A percentile compares a stretch with the other conserved stretches of the same genome.
Evolutionary conservation across 257 asterid genomes (phyloP).

Genomic region (Phtheirospermum japonicum): DNA sequence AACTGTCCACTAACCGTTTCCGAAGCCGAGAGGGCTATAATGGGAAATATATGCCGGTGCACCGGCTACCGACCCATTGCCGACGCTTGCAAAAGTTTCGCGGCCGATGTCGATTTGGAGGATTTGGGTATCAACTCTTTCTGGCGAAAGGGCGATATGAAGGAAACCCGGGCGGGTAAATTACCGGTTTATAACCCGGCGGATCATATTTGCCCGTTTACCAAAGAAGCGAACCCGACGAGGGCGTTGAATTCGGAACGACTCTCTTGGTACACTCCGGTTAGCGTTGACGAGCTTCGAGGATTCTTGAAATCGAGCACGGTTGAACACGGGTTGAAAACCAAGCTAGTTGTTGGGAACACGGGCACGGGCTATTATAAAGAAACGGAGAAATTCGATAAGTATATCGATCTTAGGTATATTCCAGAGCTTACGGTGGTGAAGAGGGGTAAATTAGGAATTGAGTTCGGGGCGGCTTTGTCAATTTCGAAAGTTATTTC

Average conservation of each 20-base stretch:
- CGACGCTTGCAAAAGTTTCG: conserved; percentile 75
- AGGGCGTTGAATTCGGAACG: conserved; percentile 30
- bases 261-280: conserved; percentile 50
- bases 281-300: conserved; percentile 42
- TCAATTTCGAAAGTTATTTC: conserved; percentile 53
- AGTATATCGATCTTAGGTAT: conserved; percentile 46
- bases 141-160: conserved; percentile 53
- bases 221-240: conserved; percentile 31
- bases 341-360: conserved; percentile 10
- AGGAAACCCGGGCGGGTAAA: conserved; percentile 24
- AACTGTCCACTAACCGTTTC: conserved; percentile 41
- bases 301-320: conserved; percentile 32
- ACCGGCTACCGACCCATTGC: conserved; percentile 34
- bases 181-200: conserved; percentile 44
- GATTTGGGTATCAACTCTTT: conserved; percentile 66
- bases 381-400: conserved; percentile 1
- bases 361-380: neutral
- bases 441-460: conserved; percentile 35
- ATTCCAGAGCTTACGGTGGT: conserved; percentile 49
- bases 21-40: conserved; percentile 60
- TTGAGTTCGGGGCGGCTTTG: conserved; percentile 62
- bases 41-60: conserved; percentile 39
- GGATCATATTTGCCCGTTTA: conserved; percentile 28
- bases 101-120: conserved; percentile 63
- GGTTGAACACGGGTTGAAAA: conserved; percentile 23